Evolutionary conservation across 78 protist genomes (phyloP).

Genomic region (Cavenderia fasciculata): DNA sequence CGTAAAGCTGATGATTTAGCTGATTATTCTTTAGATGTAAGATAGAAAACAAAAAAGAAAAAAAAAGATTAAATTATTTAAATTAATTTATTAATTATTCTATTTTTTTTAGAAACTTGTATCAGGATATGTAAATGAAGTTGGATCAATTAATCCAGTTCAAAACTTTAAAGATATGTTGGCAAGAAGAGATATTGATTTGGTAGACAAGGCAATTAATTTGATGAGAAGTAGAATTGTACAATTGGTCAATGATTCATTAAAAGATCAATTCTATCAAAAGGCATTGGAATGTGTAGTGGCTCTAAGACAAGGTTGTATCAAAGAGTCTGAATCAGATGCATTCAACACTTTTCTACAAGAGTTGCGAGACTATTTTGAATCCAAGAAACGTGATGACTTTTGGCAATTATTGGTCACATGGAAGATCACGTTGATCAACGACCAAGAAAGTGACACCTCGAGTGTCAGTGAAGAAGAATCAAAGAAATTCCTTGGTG

Average conservation of each 20-base stretch:
- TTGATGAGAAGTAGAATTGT: slow-evolving; percentile 64
- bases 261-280: slow-evolving; percentile 71
- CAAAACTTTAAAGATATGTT: slow-evolving; percentile 82
- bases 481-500: slow-evolving; percentile 28
- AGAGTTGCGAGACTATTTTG: slow-evolving; percentile 51
- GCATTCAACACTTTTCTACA: slow-evolving; percentile 51
- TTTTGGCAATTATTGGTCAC: slow-evolving; percentile 66
- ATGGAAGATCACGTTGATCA: slow-evolving; percentile 11
- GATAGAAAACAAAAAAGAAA: not conserved
- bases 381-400: slow-evolving; percentile 78
- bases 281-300: slow-evolving; percentile 80
- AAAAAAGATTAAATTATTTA: not conserved
- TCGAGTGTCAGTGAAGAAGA: slow-evolving; percentile 22
- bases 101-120: slow-evolving; percentile 38
- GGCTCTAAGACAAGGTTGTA: slow-evolving; percentile 70
- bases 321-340: slow-evolving; percentile 79
- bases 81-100: no score
- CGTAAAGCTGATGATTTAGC: slow-evolving; percentile 66
- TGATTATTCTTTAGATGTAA: slow-evolving; percentile 32
- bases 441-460: slow-evolving; percentile 43
- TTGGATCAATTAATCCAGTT: slow-evolving; percentile 82
- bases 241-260: slow-evolving; percentile 77
- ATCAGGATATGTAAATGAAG: slow-evolving; percentile 68
- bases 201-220: slow-evolving; percentile 76
- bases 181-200: slow-evolving; percentile 80